Evolutionary conservation across 768 basidiomycete species (phyloP), one percentile per base, ranked within the genome.

Genomic region (Mycena haematopus): DNA sequence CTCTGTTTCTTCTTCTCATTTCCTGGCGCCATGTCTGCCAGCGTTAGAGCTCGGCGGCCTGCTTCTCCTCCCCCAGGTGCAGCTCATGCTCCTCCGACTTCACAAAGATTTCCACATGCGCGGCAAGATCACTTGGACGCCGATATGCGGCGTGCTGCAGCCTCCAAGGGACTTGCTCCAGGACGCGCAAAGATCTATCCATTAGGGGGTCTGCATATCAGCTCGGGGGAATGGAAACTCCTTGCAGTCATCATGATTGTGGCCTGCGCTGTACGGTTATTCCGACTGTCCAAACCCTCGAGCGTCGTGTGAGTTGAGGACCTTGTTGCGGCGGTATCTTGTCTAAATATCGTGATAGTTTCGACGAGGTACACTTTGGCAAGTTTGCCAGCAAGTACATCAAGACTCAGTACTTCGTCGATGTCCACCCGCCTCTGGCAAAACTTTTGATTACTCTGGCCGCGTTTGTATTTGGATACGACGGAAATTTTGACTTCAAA

Each of bases 361-460:
- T 99, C 75, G 96, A 99, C 73, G 96, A 99, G 75, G 96, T 98
- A 0, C 96, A 99, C 74, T 99, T 99, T 74, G 96, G 96, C 63
- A 97, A 97, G 75, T 99, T 99, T 72, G 95, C 96, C 7, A 83
- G 86, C 50, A 92, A 92, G 72, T 99, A 99, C 73, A 92, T 98
- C 82, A 93, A 93, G 80, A 89, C 91, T 40, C 84, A 88, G 66
- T 95, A 93, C 75, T 95, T 91, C 70, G 90, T 92, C 71, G 97
- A 99, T 74, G 96, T 99, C 2, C 97, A 99, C 72, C 97, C 97
- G 0, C 97, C 97, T 4, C 81, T 99, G 19, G 97, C 97, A 8
- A 99, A 99, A 71, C 82, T 99, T 27, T 80, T 99, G 55, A 95
- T 99, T 68, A 98, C 96, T 0, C 82, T 98, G 36, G 92, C 93